Evolutionary conservation across 768 basidiomycete genomes (phyloP).

Genomic region (Boletus subcaerulescens): DNA sequence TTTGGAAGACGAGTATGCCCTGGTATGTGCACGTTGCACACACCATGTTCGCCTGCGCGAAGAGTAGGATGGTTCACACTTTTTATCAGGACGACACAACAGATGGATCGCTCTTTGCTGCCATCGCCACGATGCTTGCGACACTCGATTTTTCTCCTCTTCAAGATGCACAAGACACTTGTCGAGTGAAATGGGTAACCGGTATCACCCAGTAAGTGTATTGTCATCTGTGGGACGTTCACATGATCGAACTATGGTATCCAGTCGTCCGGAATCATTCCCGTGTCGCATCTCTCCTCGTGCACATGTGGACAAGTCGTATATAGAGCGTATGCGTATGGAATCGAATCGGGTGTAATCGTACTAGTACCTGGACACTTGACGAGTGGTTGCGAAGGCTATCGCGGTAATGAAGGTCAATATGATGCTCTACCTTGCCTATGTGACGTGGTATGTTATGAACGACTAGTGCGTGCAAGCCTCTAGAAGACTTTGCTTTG

Average conservation of each 20-base stretch:
- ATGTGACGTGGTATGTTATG: no score
- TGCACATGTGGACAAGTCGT: constrained; percentile 1
- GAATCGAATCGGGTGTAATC: neutral
- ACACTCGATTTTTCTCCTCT: constrained; percentile 5
- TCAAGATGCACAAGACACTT: neutral
- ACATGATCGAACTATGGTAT: neutral
- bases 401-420: no score
- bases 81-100: constrained; percentile 1
- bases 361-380: no score
- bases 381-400: no score
- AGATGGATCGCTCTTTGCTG: constrained; percentile 4
- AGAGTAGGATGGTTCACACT: neutral
- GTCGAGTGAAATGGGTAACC: constrained; percentile 2
- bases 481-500: no score
- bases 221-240: neutral
- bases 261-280: constrained; percentile 8
- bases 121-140: constrained; percentile 14
- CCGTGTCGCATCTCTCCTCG: constrained; percentile 7
- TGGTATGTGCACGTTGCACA: neutral
- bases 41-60: neutral
- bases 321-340: neutral
- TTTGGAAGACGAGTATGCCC: constrained; percentile 13
- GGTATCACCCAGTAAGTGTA: constrained; percentile 7
- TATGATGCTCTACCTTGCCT: no score
- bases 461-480: no score